Evolutionary conservation across 257 asterid species (phyloP), one percentile per base, ranked within the genome.

Genomic region (Leonotis leonurus): DNA sequence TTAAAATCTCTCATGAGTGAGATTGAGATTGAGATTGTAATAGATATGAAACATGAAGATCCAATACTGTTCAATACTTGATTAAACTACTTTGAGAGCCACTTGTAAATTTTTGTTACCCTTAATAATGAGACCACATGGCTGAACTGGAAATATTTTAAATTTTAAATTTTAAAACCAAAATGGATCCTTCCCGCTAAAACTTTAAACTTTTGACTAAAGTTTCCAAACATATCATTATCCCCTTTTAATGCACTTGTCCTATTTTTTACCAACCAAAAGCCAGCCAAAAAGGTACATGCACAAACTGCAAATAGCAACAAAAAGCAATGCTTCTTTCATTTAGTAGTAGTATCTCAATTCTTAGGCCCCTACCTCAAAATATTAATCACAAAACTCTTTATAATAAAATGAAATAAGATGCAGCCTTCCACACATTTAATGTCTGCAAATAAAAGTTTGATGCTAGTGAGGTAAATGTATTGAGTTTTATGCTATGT

Each of bases 181-280:
- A 17, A n/a, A 25, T 6, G 17, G 4, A n/a, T n/a, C 20, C 5
- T 13, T 18, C 29, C 60, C 65, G 25, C 57, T 49, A 14, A 16
- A 11, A 17, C 20, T 17, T 8, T 9, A 54, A 4, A 48, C 49
- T 69, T 61, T 61, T 40, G 18, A 69, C 44, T 68, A 40, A 25
- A 39, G 24, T 40, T 39, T 40, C 45, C 35, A 10, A 40, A 51
- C 50, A 44, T 11, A 3, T 52, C 7, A 33, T 3, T 0, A 1
- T 1, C 36, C 21, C 39, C 36, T 64, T 71, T 64, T 40, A 64
- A 71, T 64, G 71, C 50, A 20, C 22, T 18, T 64, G 62, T 22
- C 63, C 43, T 40, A 40, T 68, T 71, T 71, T 65, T 24, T 50
- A 39, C 40, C 65, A 25, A 62, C 70, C 75, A 56, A 58, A 51